Evolutionary conservation across 2,329 filamentous ascomycete genomes (phyloP), one percentile per base, ranked within the genome.

Genomic region (Xylariomycetidae sp.): DNA sequence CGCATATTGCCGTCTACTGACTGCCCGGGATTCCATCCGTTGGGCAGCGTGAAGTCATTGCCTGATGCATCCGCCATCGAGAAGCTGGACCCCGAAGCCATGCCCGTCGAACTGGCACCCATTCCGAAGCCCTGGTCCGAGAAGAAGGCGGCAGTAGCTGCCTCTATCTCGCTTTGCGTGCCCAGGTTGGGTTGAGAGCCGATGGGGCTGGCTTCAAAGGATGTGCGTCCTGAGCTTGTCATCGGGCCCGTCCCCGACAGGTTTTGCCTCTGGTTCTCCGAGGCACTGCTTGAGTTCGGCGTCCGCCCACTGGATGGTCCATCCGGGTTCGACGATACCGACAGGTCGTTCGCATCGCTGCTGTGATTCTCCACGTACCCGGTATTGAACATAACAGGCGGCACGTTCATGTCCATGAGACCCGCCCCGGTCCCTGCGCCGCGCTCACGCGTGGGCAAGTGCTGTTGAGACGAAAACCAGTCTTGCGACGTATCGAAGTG

Each of bases 211-310:
- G 70, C 57, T 16, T 70, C 62, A 48, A 72, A 79, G 2, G 73
- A 71, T 29, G 61, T 61, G 5, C 51, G 48, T 6, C 59, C 60
- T 1, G 70, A 65, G 17, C 55, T 56, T 15, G 49, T 55, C 37
- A 62, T 49, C 10, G 56, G 53, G 10, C 57, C 57, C 2, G 24
- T 47, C 10, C 46, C 46, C 10, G 46, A 40, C 10, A 38, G 34
- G 26, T 41, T 46, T 19, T 57, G 55, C 12, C 56, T n/a, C n/a
- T n/a, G 54, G 16, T 60, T 52, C n/a, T 72, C 68, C 2, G 68
- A 70, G 2, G 61, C 54, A 6, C 58, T 60, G 46, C 70, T 76
- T 4, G 76, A 79, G 46, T 73, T 78, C 3, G 76, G 76, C 9
- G 76, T 79, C 15, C 67, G 72, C n/a, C 70, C 60, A 39, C 65